phyloP scores from a whole-genome alignment of 2,329 filamentous ascomycete genomes.

The Cephalotrichum gorgonifer region DNA sequence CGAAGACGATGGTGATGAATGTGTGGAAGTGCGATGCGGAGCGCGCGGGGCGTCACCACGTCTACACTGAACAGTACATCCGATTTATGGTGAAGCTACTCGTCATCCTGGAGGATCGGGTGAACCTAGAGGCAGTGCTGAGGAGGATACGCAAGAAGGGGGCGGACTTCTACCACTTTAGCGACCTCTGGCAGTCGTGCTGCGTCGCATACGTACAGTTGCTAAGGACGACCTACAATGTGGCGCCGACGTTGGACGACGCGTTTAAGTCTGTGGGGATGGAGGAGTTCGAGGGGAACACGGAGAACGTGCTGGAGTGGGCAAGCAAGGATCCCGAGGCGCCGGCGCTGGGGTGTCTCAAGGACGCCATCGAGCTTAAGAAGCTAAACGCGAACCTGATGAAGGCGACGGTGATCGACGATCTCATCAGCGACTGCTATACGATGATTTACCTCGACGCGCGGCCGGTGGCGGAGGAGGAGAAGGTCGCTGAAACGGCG shows the following conservation, averaged over 20 bases:
- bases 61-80: slow-evolving; percentile 81
- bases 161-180: slow-evolving; percentile 60
- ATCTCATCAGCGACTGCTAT: slow-evolving; percentile 87
- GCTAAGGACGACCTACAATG: slow-evolving; percentile 36
- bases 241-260: slow-evolving; percentile 37
- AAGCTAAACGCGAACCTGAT: slow-evolving; percentile 78
- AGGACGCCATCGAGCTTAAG: slow-evolving; percentile 48
- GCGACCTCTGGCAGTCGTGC: slow-evolving; percentile 48
- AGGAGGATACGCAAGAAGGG: slow-evolving; percentile 73
- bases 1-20: slow-evolving; percentile 89
- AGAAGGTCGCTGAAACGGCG: neutral
- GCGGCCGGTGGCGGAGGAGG: neutral
- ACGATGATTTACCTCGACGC: slow-evolving; percentile 1
- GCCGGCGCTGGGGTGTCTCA: slow-evolving; percentile 41
- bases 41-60: slow-evolving; percentile 73
- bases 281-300: slow-evolving; percentile 48
- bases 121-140: slow-evolving; percentile 66
- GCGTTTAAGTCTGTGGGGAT: slow-evolving; percentile 41
- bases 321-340: slow-evolving; percentile 25
- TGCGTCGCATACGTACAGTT: slow-evolving; percentile 43
- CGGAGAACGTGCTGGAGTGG: slow-evolving; percentile 46
- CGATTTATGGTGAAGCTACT: slow-evolving; percentile 71
- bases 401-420: slow-evolving; percentile 78
- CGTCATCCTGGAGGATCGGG: slow-evolving; percentile 62
- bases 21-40: slow-evolving; percentile 93